Percentiles rank a stretch among this genome's conserved stretches.
These are phyloP conservation scores for Penicillium sp. DNA, from an alignment of 2,329 filamentous ascomycete genomes.

Conservation along the genomic window DNA sequence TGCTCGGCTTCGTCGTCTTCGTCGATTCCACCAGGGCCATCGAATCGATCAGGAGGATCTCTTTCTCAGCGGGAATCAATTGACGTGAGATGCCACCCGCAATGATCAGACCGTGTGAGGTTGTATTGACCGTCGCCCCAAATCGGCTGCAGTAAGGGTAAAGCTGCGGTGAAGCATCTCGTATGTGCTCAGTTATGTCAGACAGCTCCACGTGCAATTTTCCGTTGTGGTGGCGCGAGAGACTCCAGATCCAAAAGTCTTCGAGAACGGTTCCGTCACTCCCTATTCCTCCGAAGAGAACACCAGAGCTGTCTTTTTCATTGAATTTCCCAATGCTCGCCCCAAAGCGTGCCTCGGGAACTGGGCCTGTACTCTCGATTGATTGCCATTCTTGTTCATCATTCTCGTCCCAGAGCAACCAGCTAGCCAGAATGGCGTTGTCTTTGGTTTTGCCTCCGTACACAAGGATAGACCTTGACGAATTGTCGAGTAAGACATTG, in stretches of 20 bases:
- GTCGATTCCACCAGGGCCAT: conserved; percentile 19
- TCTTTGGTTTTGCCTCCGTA: conserved; percentile 60
- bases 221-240: conserved; percentile 44
- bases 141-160: conserved; percentile 43
- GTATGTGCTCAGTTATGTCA: conserved; percentile 27
- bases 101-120: conserved; percentile 48
- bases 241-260: conserved; percentile 64
- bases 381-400: conserved; percentile 50
- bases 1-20: conserved; percentile 20
- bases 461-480: conserved; percentile 51
- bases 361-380: conserved; percentile 34
- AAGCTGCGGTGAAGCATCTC: conserved; percentile 22
- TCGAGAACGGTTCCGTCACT: conserved; percentile 60
- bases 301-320: conserved; percentile 54
- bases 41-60: conserved; percentile 50
- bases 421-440: conserved; percentile 50
- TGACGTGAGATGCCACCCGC: conserved; percentile 51
- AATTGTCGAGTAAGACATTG: conserved; percentile 38
- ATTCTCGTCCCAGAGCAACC: conserved; percentile 53
- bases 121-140: conserved; percentile 52
- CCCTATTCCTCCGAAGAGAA: conserved; percentile 70
- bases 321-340: conserved; percentile 47
- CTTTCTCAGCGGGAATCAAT: conserved; percentile 46
- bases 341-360: conserved; percentile 55
- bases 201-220: conserved; percentile 24